These are phyloP conservation scores for Rhizophagus prolifer DNA, from an alignment of 192 early-diverging fungal genomes.

Conservation along the genomic window DNA sequence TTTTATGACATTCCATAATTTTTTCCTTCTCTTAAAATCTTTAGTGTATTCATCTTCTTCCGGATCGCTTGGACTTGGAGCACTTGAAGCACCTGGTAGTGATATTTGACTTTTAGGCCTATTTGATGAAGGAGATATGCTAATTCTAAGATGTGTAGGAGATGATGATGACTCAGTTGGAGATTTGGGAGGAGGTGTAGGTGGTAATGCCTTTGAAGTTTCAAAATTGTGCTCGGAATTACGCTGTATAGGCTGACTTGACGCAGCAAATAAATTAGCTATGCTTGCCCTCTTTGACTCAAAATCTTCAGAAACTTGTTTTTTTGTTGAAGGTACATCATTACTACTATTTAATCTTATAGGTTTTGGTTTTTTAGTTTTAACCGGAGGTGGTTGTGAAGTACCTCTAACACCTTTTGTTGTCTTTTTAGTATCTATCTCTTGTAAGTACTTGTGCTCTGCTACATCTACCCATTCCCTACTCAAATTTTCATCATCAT, in stretches of 20 bases:
- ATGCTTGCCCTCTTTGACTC: slow-evolving; percentile 14
- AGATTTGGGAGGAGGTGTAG: background rate
- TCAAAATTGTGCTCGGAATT: background rate
- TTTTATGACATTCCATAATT: slow-evolving; percentile 28
- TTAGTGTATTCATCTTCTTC: slow-evolving; percentile 16
- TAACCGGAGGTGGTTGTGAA: background rate
- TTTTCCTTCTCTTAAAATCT: slow-evolving; percentile 11
- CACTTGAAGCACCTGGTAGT: background rate
- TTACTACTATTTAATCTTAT: background rate
- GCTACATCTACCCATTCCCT: slow-evolving; percentile 17
- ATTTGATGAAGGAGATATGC: too few relatives aligned
- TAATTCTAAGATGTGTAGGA: background rate
- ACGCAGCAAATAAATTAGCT: background rate
- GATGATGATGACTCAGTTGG: background rate
- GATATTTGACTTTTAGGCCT: slow-evolving; percentile 7
- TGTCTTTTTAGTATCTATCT: background rate
- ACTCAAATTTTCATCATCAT: background rate
- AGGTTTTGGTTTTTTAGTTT: background rate
- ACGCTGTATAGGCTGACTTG: background rate
- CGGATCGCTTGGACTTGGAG: background rate
- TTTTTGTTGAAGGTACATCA: slow-evolving; percentile 12
- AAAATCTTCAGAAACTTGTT: slow-evolving; percentile 4
- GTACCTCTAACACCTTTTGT: background rate
- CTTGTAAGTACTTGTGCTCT: background rate
- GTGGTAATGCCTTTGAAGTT: slow-evolving; percentile 14